A percentile compares a stretch with the other conserved stretches of the same genome.
Conservation (phyloP, 768 basidiomycete species). For the Hericium rajendrae region DNA sequence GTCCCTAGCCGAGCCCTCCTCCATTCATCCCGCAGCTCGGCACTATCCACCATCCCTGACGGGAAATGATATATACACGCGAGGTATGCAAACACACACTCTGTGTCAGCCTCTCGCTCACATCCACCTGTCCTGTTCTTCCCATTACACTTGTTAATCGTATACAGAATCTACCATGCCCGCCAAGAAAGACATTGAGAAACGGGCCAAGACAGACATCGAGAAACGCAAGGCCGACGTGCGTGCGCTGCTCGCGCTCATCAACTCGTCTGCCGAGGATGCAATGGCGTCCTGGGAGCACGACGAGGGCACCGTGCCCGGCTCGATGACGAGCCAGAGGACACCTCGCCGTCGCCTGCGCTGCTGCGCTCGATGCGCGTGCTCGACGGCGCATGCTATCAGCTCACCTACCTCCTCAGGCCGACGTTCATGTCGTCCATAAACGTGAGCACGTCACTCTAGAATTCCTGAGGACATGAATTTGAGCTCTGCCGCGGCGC, state of each 20-base stretch:
- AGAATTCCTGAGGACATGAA: background rate
- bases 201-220: background rate
- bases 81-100: no score
- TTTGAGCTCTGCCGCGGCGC: background rate
- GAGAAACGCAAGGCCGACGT: background rate
- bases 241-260: slow-evolving; percentile 16
- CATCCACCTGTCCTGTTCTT: no score
- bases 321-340: slow-evolving; percentile 26
- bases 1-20: no score
- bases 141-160: no score
- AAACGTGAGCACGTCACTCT: background rate
- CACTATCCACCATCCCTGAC: no score
- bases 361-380: background rate
- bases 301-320: slow-evolving; percentile 19
- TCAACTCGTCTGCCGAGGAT: slow-evolving; percentile 22
- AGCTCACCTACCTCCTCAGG: background rate
- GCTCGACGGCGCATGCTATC: background rate
- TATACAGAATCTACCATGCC: background rate
- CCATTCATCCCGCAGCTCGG: no score
- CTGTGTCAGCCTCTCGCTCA: no score
- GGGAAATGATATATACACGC: no score
- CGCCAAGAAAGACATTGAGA: background rate
- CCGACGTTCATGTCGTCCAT: background rate
- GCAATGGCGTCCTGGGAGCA: slow-evolving; percentile 26
- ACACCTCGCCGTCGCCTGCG: background rate